Evolutionary conservation across 2,329 filamentous ascomycete species (phyloP).

Genomic region (Aspergillus flavus): DNA sequence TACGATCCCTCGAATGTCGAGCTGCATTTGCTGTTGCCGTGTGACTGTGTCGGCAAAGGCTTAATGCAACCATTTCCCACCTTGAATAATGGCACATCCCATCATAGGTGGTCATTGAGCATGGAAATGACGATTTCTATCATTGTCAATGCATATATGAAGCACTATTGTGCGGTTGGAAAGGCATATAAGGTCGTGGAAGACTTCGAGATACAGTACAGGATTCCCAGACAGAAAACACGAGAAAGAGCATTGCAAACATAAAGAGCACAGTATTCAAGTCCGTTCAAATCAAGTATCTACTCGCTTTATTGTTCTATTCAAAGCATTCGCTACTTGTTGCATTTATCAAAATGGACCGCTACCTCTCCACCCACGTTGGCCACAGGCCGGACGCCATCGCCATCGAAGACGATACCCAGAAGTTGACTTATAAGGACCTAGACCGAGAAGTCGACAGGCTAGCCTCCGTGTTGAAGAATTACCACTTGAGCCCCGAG

Average conservation of each 20-base stretch:
- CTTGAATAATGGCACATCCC: neutral
- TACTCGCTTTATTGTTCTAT: neutral
- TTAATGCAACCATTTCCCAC: neutral
- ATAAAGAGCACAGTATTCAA: neutral
- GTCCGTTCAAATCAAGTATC: neutral
- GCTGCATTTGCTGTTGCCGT: neutral
- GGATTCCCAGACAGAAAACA: too few relatives aligned
- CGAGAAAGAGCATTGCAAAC: neutral
- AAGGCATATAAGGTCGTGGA: neutral
- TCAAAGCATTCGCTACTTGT: neutral
- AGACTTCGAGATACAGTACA: neutral
- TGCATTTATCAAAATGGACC: neutral
- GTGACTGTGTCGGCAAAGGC: neutral
- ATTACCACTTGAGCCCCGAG: neutral
- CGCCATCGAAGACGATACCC: constrained; percentile 5
- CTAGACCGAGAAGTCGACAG: constrained; percentile 4
- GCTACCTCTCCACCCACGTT: neutral
- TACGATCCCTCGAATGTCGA: neutral
- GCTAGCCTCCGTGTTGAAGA: neutral
- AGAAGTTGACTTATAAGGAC: constrained; percentile 7
- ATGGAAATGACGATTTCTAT: neutral
- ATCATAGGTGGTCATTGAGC: neutral
- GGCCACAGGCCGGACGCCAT: neutral
- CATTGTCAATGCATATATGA: neutral
- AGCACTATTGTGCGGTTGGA: neutral